Conservation (phyloP, 768 basidiomycete species). For the Lentinula detonsa region DNA sequence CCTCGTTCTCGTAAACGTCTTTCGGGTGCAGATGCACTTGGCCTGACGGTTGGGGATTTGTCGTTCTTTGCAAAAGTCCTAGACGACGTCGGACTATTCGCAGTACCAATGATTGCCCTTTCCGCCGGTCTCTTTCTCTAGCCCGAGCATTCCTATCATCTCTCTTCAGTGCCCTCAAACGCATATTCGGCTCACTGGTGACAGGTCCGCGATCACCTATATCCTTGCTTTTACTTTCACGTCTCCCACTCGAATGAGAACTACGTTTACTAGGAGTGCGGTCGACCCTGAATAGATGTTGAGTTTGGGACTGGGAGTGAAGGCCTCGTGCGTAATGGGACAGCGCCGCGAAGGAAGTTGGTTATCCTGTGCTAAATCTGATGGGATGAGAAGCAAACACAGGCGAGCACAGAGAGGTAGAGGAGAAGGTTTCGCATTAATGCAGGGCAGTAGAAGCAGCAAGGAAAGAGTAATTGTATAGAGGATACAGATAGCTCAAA, state of each 20-base stretch:
- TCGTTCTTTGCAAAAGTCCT: too few species aligned
- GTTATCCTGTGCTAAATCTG: background rate
- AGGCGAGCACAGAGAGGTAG: background rate
- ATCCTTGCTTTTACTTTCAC: background rate
- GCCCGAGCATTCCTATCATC: background rate
- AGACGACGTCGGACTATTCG: background rate
- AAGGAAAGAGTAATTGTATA: too few species aligned
- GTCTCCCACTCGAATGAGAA: background rate
- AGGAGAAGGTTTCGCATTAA: too few species aligned
- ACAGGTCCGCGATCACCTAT: background rate
- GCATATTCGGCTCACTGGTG: background rate
- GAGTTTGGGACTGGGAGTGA: background rate
- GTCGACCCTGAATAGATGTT: background rate
- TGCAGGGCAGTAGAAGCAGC: too few species aligned
- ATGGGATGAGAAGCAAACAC: background rate
- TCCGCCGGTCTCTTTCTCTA: background rate
- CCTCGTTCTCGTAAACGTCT: background rate
- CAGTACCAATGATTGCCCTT: background rate
- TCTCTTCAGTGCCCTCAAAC: background rate
- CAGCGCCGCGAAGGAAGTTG: background rate
- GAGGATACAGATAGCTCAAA: too few species aligned
- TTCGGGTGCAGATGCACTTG: background rate
- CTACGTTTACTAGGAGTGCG: background rate
- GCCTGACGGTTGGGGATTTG: background rate
- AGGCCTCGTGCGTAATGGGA: background rate